Evolutionary conservation across 2,329 filamentous ascomycete genomes (phyloP).

Genomic region (Diaporthe capsici): DNA sequence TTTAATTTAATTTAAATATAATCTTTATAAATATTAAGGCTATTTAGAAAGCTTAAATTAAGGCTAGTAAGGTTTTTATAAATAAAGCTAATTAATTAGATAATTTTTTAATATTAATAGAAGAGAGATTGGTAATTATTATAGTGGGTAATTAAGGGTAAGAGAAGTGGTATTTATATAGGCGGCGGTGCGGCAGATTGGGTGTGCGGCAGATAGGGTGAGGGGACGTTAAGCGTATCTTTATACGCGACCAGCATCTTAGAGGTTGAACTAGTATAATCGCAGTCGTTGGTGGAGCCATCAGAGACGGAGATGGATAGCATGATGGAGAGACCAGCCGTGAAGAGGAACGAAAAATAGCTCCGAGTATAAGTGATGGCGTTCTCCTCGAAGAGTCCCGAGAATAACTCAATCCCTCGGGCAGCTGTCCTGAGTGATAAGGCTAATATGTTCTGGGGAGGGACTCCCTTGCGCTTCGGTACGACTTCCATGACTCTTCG

Average conservation of each 20-base stretch:
- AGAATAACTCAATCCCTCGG: neutral
- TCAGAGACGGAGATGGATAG: neutral
- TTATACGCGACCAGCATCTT: neutral
- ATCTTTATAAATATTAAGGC: too few relatives aligned
- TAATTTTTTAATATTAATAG: too few relatives aligned
- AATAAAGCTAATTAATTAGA: too few relatives aligned
- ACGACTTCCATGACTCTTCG: neutral
- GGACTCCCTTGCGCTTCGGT: constrained; percentile 9
- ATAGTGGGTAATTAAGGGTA: too few relatives aligned
- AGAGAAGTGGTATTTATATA: too few relatives aligned
- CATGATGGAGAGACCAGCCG: constrained; percentile 10
- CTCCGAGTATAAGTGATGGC: constrained; percentile 20
- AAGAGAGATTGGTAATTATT: too few relatives aligned
- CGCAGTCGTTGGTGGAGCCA: neutral
- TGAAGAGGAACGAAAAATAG: constrained; percentile 9
- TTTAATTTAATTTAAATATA: too few relatives aligned
- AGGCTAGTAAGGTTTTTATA: too few relatives aligned
- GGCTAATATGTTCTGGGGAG: neutral
- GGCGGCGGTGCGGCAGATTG: accelerated
- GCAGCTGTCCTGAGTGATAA: neutral
- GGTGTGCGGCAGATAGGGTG: too few relatives aligned
- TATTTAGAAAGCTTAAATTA: too few relatives aligned
- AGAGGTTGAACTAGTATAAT: neutral
- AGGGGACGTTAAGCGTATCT: neutral
- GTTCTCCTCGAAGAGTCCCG: neutral